Percentiles rank a stretch among this genome's conserved stretches.
phyloP scores from a whole-genome alignment of 2,329 filamentous ascomycete species.

The Annulohypoxylon truncatum region DNA sequence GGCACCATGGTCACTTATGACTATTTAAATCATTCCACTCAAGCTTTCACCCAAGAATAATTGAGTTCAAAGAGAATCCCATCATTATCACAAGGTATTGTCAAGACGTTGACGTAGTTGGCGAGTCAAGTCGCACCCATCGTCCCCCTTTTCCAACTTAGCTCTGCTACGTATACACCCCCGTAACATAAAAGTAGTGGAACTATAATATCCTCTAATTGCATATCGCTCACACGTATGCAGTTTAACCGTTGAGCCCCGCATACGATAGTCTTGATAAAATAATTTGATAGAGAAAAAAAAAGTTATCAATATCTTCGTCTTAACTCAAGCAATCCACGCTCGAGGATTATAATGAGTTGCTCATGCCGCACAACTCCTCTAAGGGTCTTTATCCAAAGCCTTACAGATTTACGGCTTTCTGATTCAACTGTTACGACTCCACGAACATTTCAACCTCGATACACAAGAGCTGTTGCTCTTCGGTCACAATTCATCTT shows the following conservation, averaged over 20 bases:
- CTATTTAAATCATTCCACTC: background rate
- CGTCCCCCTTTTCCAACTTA: background rate
- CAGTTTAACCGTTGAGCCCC: background rate
- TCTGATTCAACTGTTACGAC: slow-evolving; percentile 32
- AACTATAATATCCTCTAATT: background rate
- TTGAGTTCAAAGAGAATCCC: background rate
- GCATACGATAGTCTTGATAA: background rate
- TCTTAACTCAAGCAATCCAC: background rate
- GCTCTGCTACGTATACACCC: no score
- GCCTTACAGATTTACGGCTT: slow-evolving; percentile 51
- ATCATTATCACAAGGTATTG: background rate
- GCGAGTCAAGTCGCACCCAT: background rate
- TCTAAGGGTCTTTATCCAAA: slow-evolving; percentile 61
- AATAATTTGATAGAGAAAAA: slow-evolving; percentile 23
- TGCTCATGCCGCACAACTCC: slow-evolving; percentile 61
- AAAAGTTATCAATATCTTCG: slow-evolving; percentile 13
- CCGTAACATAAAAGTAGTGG: background rate
- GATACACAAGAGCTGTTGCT: slow-evolving; percentile 22
- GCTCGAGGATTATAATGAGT: slow-evolving; percentile 53
- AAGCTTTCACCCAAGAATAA: background rate
- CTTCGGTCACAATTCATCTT: slow-evolving; percentile 25
- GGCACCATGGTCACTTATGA: background rate
- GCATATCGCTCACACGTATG: background rate
- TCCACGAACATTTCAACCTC: slow-evolving; percentile 25
- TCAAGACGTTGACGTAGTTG: background rate